Base-by-base conservation (phyloP, 352 stramenopile species). In the Pythium rhizo-oryzae region DNA sequence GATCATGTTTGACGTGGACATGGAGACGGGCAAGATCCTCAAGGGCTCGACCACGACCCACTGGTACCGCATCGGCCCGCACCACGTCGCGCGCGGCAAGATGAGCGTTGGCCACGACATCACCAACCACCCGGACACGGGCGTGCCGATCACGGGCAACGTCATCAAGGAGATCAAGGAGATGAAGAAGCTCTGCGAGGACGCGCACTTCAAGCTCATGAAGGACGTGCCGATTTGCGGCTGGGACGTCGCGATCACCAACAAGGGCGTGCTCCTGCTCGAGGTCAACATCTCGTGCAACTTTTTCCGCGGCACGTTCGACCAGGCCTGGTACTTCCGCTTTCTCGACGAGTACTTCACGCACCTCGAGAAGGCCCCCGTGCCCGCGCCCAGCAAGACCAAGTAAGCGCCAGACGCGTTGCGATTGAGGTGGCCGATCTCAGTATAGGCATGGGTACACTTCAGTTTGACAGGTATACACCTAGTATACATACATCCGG, bases 1-100 rank as follows among this genome's bases (percentile, higher is more conserved):
- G 41, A 98, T 99, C 70, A 92, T 99, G 73, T 99, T 99, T 67
- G 96, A 99, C 77, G 93, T 99, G 8, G 95, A 99, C 79, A 89
- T 97, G 71, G 85, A 93, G 39, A 97, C 91, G 12, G 96, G 96
- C 43, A 85, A 89, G 58, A 98, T 99, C 69, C 59, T 91, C 23
- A 93, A 94, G 75, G 97, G 97, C 50, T 98, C 96, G 23, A 99
- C 96, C 35, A 99, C 98, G 77, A 96, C 86, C 28, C 96, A 99
- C 81, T 99, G 97, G 97, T 97, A 98, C 81, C 75, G 90, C 59
- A 81, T 98, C 28, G 93, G 93, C 13, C 78, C 81, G 30, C 76
- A 87, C 61, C 87, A 97, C 76, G 68, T 91, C 24, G 78, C 86
- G 57, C 79, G 73, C 18, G 84, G 78, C 64, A 90, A 87, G 59